Percentiles rank a stretch among this genome's conserved stretches.
phyloP scores from a whole-genome alignment of 306 rosid genomes.

The Medicago truncatula region DNA sequence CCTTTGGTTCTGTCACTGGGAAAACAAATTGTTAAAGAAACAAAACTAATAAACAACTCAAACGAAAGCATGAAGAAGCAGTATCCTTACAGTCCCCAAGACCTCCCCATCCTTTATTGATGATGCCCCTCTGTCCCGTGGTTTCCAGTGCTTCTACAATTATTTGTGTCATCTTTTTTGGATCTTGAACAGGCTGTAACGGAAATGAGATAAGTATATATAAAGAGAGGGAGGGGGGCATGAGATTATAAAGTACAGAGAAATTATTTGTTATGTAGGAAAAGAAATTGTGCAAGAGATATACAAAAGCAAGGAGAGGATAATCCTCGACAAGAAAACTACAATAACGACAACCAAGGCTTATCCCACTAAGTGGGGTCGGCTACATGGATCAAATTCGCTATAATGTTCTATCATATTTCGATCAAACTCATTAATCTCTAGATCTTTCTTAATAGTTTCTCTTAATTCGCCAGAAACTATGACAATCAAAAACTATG shows the following conservation, averaged over 20 bases:
- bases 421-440: no score
- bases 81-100: slow-evolving; percentile 82
- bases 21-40: slow-evolving; percentile 39
- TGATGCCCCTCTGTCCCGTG: slow-evolving; percentile 96
- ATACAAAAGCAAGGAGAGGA: slow-evolving; percentile 9
- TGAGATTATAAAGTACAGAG: slow-evolving; percentile 21
- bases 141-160: slow-evolving; percentile 87
- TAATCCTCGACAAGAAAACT: background rate
- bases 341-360: background rate
- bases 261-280: background rate
- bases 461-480: no score
- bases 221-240: background rate
- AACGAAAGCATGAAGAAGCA: slow-evolving; percentile 12
- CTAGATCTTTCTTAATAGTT: no score
- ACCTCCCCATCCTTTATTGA: slow-evolving; percentile 99
- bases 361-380: no score
- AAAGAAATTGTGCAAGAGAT: slow-evolving; percentile 4
- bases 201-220: background rate
- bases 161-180: slow-evolving; percentile 87
- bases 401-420: no score
- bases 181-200: slow-evolving; percentile 94
- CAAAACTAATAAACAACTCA: background rate
- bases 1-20: slow-evolving; percentile 92
- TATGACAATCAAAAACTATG: no score
- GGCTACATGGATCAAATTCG: no score